phyloP scores from a whole-genome alignment of 345 rosid species.

The Sonneratia caseolaris region DNA sequence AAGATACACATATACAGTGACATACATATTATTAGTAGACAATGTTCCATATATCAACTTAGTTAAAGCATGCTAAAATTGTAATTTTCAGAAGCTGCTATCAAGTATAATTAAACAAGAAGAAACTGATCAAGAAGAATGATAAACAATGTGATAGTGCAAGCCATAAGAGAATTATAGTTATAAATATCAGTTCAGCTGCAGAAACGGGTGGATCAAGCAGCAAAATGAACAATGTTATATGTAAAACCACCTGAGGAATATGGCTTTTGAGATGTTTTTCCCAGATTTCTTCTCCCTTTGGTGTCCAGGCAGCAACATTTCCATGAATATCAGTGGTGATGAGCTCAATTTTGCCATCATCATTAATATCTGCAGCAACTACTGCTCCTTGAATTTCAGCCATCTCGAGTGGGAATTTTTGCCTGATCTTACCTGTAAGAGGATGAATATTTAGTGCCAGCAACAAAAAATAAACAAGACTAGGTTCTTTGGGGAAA shows the following conservation, averaged over 20 bases:
- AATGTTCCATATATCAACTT: neutral
- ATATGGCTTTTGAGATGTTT: slow-evolving; percentile 79
- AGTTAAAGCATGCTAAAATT: neutral
- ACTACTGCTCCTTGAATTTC: slow-evolving; percentile 95
- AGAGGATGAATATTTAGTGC: slow-evolving; percentile 6
- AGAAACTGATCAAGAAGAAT: neutral
- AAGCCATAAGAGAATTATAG: neutral
- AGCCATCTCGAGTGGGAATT: slow-evolving; percentile 96
- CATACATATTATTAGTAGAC: neutral
- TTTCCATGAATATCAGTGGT: slow-evolving; percentile 96
- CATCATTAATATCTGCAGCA: slow-evolving; percentile 98
- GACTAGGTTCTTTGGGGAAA: neutral
- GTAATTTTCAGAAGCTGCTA: neutral
- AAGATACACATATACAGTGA: neutral
- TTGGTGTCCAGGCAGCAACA: slow-evolving; percentile 96
- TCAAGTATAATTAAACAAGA: neutral
- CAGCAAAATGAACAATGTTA: neutral
- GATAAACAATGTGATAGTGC: neutral
- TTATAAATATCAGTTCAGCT: neutral
- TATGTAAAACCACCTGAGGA: slow-evolving; percentile 57
- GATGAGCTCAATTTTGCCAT: slow-evolving; percentile 94
- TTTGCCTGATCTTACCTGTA: slow-evolving; percentile 68
- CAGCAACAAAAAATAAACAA: neutral
- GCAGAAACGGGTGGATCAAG: neutral
- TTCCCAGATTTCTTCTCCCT: slow-evolving; percentile 90